These are phyloP conservation scores for Leccinum ochraceum DNA, from an alignment of 768 basidiomycete species.

Conservation along the genomic window DNA sequence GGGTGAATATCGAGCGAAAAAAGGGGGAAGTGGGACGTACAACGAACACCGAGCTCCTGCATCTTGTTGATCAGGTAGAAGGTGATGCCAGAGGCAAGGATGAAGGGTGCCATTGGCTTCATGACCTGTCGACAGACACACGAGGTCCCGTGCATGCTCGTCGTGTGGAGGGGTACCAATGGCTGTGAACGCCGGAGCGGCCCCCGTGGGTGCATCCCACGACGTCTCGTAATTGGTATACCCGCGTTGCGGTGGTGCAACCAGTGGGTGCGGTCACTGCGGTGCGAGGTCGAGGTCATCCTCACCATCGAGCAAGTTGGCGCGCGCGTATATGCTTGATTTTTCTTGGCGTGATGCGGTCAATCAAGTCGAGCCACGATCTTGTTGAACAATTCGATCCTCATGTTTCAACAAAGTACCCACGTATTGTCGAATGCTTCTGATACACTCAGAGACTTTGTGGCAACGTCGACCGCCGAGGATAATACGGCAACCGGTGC, in stretches of 20 bases:
- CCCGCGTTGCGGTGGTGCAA: neutral
- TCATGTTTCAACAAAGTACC: no score
- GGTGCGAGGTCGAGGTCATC: constrained; percentile 15
- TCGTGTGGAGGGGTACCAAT: constrained; percentile 38
- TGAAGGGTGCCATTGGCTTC: constrained; percentile 81
- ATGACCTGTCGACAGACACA: constrained; percentile 47
- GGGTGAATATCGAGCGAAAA: neutral
- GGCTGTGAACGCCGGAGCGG: neutral
- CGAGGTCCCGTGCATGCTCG: constrained; percentile 21
- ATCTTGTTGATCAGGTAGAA: constrained; percentile 66
- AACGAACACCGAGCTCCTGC: constrained; percentile 68
- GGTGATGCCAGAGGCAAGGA: constrained; percentile 62
- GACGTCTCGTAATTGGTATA: constrained; percentile 26
- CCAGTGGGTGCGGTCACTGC: constrained; percentile 2
- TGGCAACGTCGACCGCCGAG: no score
- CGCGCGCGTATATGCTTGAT: constrained; percentile 20
- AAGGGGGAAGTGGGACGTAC: constrained; percentile 46
- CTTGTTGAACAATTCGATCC: no score
- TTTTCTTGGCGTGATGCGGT: constrained; percentile 28
- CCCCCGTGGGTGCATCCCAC: constrained; percentile 16
- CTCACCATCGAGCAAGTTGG: constrained; percentile 27
- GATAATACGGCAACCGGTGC: no score
- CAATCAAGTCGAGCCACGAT: constrained; percentile 26
- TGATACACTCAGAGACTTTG: no score
- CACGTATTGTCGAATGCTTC: no score